Evolutionary conservation across 306 rosid species (phyloP).

Genomic region (Gynostemma pentaphyllum): DNA sequence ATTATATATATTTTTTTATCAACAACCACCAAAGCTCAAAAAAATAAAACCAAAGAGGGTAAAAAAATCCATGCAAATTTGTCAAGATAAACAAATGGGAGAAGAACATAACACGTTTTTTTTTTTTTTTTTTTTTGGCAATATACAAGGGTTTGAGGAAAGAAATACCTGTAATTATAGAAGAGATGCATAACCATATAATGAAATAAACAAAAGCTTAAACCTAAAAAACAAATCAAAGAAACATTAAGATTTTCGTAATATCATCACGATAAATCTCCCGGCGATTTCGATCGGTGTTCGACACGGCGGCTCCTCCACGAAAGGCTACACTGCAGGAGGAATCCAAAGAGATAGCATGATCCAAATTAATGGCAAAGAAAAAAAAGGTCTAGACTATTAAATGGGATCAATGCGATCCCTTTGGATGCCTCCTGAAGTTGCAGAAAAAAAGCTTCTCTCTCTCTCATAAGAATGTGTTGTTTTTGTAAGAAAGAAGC

Average conservation of each 20-base stretch:
- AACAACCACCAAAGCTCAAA: no score
- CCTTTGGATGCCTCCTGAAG: conserved; percentile 31
- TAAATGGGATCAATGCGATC: conserved; percentile 29
- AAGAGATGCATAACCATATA: no score
- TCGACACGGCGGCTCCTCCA: not conserved
- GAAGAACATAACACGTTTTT: no score
- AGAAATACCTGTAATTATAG: no score
- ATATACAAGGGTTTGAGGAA: no score
- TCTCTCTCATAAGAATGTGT: not conserved
- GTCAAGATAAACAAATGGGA: no score
- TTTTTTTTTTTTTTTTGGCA: no score
- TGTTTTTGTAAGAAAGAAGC: not conserved
- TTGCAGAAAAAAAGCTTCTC: conserved; percentile 12
- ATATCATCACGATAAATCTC: not conserved
- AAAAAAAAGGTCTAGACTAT: not conserved
- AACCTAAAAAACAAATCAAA: not conserved
- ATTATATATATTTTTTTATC: no score
- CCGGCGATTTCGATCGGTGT: not conserved
- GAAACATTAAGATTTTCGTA: no score
- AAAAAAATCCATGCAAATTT: not conserved
- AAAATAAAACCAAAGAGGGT: not conserved
- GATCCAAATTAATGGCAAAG: conserved; percentile 22
- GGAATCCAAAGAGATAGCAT: conserved; percentile 37
- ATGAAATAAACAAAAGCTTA: not conserved
- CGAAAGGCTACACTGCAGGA: conserved; percentile 1